phyloP scores from a whole-genome alignment of 106 monocot species.

The Vanilla planifolia region DNA sequence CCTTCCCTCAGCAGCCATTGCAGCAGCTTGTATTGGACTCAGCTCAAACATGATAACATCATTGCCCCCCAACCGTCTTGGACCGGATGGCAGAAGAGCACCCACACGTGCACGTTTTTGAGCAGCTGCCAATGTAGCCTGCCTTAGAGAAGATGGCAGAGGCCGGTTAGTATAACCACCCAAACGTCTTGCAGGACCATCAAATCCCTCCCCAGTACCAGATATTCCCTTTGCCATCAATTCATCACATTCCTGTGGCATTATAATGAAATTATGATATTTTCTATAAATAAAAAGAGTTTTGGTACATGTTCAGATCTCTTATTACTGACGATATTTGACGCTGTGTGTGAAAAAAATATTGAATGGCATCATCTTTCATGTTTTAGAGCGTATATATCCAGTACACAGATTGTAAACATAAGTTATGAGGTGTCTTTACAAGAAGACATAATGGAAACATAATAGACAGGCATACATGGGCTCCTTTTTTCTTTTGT shows the following conservation, averaged over 20 bases:
- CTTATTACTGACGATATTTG: too few relatives aligned
- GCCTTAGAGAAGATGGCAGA: slow-evolving; percentile 35
- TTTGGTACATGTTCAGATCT: too few relatives aligned
- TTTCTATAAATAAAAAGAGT: too few relatives aligned
- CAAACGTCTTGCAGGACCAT: slow-evolving; percentile 58
- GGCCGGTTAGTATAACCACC: slow-evolving; percentile 58
- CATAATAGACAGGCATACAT: too few relatives aligned
- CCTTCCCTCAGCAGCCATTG: slow-evolving; percentile 85
- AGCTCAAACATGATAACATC: slow-evolving; percentile 54
- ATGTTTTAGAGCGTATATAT: too few relatives aligned
- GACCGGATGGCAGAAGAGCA: slow-evolving; percentile 53
- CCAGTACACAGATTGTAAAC: too few relatives aligned
- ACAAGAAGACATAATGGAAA: too few relatives aligned
- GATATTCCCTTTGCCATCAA: slow-evolving; percentile 56
- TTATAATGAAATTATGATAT: too few relatives aligned
- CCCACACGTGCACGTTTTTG: slow-evolving; percentile 46
- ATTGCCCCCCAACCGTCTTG: slow-evolving; percentile 58
- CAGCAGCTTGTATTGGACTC: slow-evolving; percentile 83
- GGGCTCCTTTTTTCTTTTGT: too few relatives aligned
- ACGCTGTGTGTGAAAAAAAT: too few relatives aligned
- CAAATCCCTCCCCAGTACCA: slow-evolving; percentile 71
- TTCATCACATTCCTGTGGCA: slow-evolving; percentile 59
- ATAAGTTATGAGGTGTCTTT: too few relatives aligned
- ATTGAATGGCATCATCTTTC: too few relatives aligned
- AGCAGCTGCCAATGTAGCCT: slow-evolving; percentile 57